Evolutionary conservation across 2,329 filamentous ascomycete genomes (phyloP).

Genomic region (Phialophora expanda): DNA sequence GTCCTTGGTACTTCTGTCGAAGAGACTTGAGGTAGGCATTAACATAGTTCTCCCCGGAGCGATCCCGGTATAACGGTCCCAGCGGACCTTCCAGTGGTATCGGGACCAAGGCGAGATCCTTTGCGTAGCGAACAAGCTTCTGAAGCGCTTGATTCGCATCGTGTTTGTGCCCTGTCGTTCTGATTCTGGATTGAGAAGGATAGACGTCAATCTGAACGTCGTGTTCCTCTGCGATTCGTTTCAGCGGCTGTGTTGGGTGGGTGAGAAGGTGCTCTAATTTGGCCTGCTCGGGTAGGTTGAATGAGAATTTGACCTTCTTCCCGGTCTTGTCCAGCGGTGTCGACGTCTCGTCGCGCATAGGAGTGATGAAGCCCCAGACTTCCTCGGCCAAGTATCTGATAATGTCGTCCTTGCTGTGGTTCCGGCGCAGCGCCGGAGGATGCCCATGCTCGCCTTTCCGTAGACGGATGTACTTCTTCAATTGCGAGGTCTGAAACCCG

Average conservation of each 20-base stretch:
- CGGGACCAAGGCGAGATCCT: conserved; percentile 17
- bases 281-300: conserved; percentile 19
- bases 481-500: conserved; percentile 24
- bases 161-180: conserved; percentile 5
- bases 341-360: neutral
- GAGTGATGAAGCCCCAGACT: conserved; percentile 30
- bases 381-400: conserved; percentile 29
- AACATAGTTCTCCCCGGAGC: conserved; percentile 7
- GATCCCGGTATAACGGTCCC: conserved; percentile 17
- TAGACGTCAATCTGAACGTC: conserved; percentile 27
- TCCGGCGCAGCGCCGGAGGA: neutral
- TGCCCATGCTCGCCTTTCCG: conserved; percentile 1
- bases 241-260: conserved; percentile 23
- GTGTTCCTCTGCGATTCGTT: conserved; percentile 24
- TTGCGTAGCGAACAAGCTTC: conserved; percentile 11
- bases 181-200: conserved; percentile 20
- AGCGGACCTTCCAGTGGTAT: conserved; percentile 8
- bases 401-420: conserved; percentile 14
- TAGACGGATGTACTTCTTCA: conserved; percentile 26
- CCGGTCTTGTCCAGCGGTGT: neutral
- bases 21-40: conserved; percentile 24
- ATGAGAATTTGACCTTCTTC: conserved; percentile 7
- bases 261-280: conserved; percentile 26
- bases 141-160: conserved; percentile 17
- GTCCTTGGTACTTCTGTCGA: conserved; percentile 25